These are phyloP conservation scores for Udeniomyces megalosporus DNA, from an alignment of 768 basidiomycete genomes.

Conservation along the genomic window DNA sequence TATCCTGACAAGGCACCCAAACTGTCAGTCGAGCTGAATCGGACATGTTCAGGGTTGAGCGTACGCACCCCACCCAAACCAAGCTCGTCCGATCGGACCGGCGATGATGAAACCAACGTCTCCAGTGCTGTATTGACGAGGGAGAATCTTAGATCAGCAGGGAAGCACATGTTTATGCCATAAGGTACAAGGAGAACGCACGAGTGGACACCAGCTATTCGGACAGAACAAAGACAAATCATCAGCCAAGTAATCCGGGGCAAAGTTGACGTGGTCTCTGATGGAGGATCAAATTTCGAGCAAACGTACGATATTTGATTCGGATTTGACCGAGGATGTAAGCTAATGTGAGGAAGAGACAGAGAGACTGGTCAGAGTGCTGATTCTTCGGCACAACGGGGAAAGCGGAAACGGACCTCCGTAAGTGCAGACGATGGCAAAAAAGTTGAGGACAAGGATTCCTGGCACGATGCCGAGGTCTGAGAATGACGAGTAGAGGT, in stretches of 20 bases:
- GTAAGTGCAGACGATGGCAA: not conserved
- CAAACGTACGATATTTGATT: not conserved
- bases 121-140: not conserved
- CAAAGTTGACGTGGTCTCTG: conserved; percentile 1
- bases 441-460: not conserved
- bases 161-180: not conserved
- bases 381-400: too few relatives aligned
- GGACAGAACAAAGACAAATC: not conserved
- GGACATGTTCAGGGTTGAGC: too few relatives aligned
- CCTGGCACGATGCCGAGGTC: not conserved
- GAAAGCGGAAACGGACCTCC: too few relatives aligned
- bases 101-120: conserved; percentile 12
- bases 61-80: conserved; percentile 9
- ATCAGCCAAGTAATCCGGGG: too few relatives aligned
- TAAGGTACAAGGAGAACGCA: not conserved
- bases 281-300: not conserved
- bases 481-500: not conserved
- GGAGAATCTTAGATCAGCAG: not conserved
- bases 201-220: not conserved
- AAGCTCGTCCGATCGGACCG: conserved; percentile 5
- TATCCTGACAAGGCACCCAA: not conserved
- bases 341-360: not conserved
- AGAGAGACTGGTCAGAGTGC: not conserved
- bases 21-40: too few relatives aligned
- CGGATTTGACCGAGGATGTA: not conserved